Evolutionary conservation across 2,329 filamentous ascomycete genomes (phyloP), one percentile per base, ranked within the genome.

Genomic region (Fonsecaea pedrosoi): DNA sequence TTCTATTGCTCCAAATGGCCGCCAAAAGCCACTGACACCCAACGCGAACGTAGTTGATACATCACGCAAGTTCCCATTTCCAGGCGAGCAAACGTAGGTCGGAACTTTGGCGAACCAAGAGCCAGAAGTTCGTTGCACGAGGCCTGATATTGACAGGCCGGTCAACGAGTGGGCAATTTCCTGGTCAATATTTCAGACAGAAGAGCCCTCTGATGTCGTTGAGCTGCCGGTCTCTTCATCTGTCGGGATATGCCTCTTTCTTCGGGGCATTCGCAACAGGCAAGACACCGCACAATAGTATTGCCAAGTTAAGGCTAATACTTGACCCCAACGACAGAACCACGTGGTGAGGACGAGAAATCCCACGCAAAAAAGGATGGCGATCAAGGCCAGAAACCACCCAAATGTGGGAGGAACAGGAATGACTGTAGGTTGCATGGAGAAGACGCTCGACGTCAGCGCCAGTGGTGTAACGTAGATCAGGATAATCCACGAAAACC

Each of bases 361-460:
- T 10, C 45, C 45, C 45, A 30, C 2, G 45, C n/a, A 50, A 13
- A 10, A 25, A 10, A 50, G 58, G 9, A 48, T 50, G 38, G 34
- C 30, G 7, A 6, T 48, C 34, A 60, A 53, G 18, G 48, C 34
- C 25, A 60, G 34, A 18, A 60, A 48, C 25, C 12, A 60, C 9
- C 18, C 30, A 53, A 45, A 34, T 15, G 35, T 60, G 9, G 58
- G 21, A 18, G 58, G 25, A 8, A 60, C 53, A 25, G 58, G 40
- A 12, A 45, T 18, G 40, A 48, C 58, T 10, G 21, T 60, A 13
- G 55, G 35, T 10, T 35, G 35, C 58, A 60, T 60, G 21, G 58
- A 60, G 25, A 60, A 60, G 15, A 60, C 18, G 25, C 38, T 48
- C 42, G 58, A 34, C 34, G 58, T n/a, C 25, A 60, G 40, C 42